These are phyloP conservation scores for Fagus crenata DNA, from an alignment of 306 rosid species.

Conservation along the genomic window DNA sequence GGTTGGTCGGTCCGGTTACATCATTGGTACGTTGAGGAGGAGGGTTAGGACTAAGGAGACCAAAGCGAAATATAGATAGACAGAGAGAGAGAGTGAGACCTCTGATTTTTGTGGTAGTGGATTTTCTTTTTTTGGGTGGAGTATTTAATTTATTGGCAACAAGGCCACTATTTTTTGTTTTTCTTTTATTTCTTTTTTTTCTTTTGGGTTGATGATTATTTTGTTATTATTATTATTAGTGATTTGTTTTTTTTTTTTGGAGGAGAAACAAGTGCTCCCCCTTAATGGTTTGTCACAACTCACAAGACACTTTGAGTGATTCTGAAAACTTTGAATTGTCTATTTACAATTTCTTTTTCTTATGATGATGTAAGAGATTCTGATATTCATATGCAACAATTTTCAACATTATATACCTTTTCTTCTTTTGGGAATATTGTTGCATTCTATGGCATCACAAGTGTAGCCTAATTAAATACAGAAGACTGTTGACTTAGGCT, in stretches of 20 bases:
- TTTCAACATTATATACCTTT: neutral
- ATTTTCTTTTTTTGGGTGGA: neutral
- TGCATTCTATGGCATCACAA: neutral
- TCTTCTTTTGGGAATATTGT: neutral
- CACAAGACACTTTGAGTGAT: conserved; percentile 2
- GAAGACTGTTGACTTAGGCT: conserved; percentile 1
- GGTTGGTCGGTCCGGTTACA: conserved; percentile 36
- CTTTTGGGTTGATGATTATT: neutral
- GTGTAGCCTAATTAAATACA: neutral
- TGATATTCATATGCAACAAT: neutral
- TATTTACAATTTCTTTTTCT: neutral
- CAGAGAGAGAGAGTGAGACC: no score
- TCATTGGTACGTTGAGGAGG: conserved; percentile 22
- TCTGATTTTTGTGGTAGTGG: no score
- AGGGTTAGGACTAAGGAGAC: no score
- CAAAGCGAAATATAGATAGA: no score
- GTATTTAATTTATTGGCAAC: neutral
- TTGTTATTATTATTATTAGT: neutral
- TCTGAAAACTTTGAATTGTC: neutral
- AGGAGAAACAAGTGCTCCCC: no score
- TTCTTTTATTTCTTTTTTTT: neutral
- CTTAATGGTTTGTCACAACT: neutral
- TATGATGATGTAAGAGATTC: neutral
- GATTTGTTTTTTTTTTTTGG: no score
- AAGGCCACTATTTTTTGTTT: neutral